A percentile compares a stretch with the other conserved stretches of the same genome.
phyloP scores from a whole-genome alignment of 352 stramenopile species.

The Globisporangium irregulare region DNA sequence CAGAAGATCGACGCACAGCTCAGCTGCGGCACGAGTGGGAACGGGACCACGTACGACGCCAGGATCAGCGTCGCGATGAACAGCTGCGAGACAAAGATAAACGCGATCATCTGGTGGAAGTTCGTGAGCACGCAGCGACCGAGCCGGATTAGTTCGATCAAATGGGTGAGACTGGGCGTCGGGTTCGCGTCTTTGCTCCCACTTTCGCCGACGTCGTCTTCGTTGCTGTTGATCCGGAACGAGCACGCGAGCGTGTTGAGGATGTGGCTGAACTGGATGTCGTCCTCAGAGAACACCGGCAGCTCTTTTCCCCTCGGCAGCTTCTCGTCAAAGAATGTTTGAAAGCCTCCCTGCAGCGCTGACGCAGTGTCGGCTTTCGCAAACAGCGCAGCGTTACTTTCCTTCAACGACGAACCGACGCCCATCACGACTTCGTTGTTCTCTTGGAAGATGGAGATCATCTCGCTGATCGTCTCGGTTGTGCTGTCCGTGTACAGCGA shows the following conservation, averaged over 20 bases:
- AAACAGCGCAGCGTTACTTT: constrained; percentile 78
- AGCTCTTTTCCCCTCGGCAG: constrained; percentile 55
- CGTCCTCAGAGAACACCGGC: constrained; percentile 64
- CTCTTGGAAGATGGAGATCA: constrained; percentile 88
- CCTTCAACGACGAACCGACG: constrained; percentile 72
- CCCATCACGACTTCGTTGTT: constrained; percentile 83
- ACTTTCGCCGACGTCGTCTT: constrained; percentile 8
- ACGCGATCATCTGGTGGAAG: constrained; percentile 78
- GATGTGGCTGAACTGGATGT: constrained; percentile 81
- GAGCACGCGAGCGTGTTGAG: constrained; percentile 79
- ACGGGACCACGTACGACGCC: constrained; percentile 62
- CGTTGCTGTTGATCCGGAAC: constrained; percentile 52
- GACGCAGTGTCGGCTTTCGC: constrained; percentile 65
- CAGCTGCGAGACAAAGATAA: constrained; percentile 84
- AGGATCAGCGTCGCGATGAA: constrained; percentile 77
- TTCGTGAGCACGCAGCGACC: constrained; percentile 81
- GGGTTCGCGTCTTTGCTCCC: constrained; percentile 25
- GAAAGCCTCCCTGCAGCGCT: constrained; percentile 61
- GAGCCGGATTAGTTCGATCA: constrained; percentile 81
- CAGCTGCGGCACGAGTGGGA: constrained; percentile 72
- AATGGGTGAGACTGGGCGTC: constrained; percentile 50
- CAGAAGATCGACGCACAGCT: constrained; percentile 80
- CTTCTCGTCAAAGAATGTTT: constrained; percentile 69
- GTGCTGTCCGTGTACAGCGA: constrained; percentile 98
- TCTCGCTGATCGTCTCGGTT: constrained; percentile 93